Base-by-base conservation (phyloP, 805 yeast species). In the Saccharomycodes ludwigii region DNA sequence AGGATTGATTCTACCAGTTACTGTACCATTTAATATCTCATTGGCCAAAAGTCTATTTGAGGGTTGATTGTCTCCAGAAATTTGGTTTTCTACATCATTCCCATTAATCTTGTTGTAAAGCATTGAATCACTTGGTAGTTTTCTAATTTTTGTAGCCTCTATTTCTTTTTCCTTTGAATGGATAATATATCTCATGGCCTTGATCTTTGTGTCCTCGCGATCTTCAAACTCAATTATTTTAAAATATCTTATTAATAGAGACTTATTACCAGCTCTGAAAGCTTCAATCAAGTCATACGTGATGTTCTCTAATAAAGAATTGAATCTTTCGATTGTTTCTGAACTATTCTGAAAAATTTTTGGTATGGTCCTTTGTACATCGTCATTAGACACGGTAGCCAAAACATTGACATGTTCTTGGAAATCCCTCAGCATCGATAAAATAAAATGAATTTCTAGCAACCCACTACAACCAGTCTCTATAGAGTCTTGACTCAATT, bases 191-290 rank as follows among this genome's bases (percentile, higher is more conserved):
- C 58, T 45, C 4, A 59, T 47, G 2, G 59, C 54, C 6, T 47
- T 49, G 15, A 62, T 64, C 31, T 76, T 73, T 38, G 74, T 52
- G 47, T 91, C 98, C 46, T 82, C 84, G 18, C 68, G 62, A 41
- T 79, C 82, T 53, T 91, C 98, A 40, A 61, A 65, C 40, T 85
- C 93, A 26, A 91, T 63, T 12, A 91, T 70, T 41, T 83, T 80
- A 25, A 84, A 74, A 29, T 80, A 51, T 32, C 86, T 72, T 22
- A 76, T 74, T 1, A 82, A 73, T 40, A 85, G 59, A 20, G 77
- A 72, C 20, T 58, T 54, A 48, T 86, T 83, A 0, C 73, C 79
- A 13, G 69, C 73, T 33, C 80, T 75, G 4, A 80, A 65, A 13
- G 79, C 66, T 51, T 85, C 96, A 7, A 84, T 71, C 22, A 84